Conservation (phyloP, 1,284 basidiomycete species). For the Serendipita sp. region DNA sequence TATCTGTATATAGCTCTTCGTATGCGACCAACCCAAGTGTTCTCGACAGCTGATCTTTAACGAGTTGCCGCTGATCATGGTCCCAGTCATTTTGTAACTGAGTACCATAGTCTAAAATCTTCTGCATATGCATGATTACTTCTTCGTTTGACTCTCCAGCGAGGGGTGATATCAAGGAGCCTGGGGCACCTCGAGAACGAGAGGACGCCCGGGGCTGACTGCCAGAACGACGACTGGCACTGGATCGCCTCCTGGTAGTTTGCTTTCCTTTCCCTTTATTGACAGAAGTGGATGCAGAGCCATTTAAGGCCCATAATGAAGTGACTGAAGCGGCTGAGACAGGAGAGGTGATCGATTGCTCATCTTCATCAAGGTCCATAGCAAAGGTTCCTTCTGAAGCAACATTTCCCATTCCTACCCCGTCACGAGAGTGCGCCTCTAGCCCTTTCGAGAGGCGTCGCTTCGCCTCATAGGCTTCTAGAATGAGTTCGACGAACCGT, state of each 20-base stretch:
- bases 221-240: constrained; percentile 4
- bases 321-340: constrained; percentile 12
- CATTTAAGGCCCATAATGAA: constrained; percentile 16
- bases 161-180: constrained; percentile 15
- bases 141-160: neutral
- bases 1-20: constrained; percentile 48
- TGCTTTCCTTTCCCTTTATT: constrained; percentile 11
- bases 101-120: constrained; percentile 57
- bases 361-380: constrained; percentile 41
- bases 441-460: constrained; percentile 10
- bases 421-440: constrained; percentile 20
- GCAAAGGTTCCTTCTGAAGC: constrained; percentile 28
- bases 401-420: constrained; percentile 13
- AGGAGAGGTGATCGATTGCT: constrained; percentile 1
- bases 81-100: constrained; percentile 52
- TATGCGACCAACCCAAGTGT: constrained; percentile 69
- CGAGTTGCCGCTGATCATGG: constrained; percentile 40
- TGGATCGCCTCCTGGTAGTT: constrained; percentile 17
- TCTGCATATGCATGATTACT: constrained; percentile 25
- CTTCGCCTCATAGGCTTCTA: constrained; percentile 46
- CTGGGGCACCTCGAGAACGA: constrained; percentile 11
- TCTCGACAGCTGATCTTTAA: constrained; percentile 48
- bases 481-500: constrained; percentile 66
- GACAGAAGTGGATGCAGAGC: constrained; percentile 15
- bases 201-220: constrained; percentile 7